A percentile compares a stretch with the other conserved stretches of the same genome.
Conservation (phyloP, 1,284 basidiomycete genomes). For the Puccinia coronata region DNA sequence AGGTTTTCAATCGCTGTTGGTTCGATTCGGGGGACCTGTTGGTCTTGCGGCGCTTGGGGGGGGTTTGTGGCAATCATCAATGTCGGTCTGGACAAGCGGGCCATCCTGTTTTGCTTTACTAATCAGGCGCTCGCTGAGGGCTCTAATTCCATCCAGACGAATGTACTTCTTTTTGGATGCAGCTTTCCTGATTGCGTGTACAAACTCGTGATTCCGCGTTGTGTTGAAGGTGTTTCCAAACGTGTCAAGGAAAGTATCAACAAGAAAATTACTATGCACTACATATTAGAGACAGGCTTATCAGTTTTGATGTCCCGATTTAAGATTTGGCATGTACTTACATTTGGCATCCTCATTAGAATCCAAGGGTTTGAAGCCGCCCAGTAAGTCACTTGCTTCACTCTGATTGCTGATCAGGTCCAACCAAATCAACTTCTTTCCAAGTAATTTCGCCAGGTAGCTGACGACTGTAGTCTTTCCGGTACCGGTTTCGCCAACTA, state of each 20-base stretch:
- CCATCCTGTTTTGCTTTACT: background rate
- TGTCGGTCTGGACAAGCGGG: background rate
- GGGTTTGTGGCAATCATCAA: background rate
- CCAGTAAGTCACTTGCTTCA: slow-evolving; percentile 88
- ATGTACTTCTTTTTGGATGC: slow-evolving; percentile 34
- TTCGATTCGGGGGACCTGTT: background rate
- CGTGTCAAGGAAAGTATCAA: slow-evolving; percentile 75
- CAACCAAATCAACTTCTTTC: slow-evolving; percentile 76
- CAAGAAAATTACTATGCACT: slow-evolving; percentile 73
- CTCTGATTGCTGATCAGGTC: slow-evolving; percentile 98
- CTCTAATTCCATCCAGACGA: slow-evolving; percentile 39
- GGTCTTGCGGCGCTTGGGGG: slow-evolving; percentile 19
- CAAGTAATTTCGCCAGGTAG: too few species aligned
- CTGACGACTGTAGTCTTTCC: slow-evolving; percentile 95
- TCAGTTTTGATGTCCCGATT: slow-evolving; percentile 9
- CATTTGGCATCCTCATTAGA: slow-evolving; percentile 57
- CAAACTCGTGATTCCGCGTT: slow-evolving; percentile 84
- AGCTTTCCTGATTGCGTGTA: slow-evolving; percentile 38
- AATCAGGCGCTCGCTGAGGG: slow-evolving; percentile 21
- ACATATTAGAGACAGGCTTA: slow-evolving; percentile 54
- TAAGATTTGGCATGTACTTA: slow-evolving; percentile 43
- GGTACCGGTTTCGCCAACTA: slow-evolving; percentile 97
- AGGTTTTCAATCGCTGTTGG: slow-evolving; percentile 55
- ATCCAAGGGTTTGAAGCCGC: slow-evolving; percentile 94
- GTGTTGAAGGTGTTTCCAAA: slow-evolving; percentile 87